A percentile compares a stretch with the other conserved stretches of the same genome.
Conservation (phyloP, 176 grass and related monocot species). For the Chrysopogon serrulatus region DNA sequence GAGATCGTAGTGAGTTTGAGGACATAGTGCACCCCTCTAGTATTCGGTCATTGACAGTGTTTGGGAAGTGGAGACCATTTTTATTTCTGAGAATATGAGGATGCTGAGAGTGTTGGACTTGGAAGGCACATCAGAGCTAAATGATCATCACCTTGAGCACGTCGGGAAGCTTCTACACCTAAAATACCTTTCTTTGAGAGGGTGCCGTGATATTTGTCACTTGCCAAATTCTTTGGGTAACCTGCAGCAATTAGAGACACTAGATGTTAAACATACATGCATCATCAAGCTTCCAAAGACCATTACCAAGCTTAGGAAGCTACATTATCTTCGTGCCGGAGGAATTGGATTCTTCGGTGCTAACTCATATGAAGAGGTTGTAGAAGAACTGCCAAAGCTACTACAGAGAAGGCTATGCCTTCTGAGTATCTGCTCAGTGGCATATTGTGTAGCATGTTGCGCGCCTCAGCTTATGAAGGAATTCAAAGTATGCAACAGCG, state of each 20-base stretch:
- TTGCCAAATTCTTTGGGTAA: neutral
- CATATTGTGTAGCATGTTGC: too few species aligned
- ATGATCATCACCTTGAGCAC: neutral
- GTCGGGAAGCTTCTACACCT: neutral
- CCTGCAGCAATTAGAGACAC: neutral
- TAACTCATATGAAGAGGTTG: neutral
- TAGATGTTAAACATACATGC: neutral
- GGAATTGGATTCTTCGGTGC: too few species aligned
- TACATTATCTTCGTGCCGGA: neutral
- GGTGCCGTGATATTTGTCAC: neutral
- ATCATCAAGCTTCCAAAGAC: neutral
- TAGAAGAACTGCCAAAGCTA: neutral
- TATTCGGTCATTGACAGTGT: neutral
- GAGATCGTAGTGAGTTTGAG: neutral
- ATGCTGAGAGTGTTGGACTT: slow-evolving; percentile 20
- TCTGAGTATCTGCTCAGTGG: too few species aligned
- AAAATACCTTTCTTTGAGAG: slow-evolving; percentile 1
- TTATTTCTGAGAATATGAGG: neutral
- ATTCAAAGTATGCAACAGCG: too few species aligned
- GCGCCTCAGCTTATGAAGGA: neutral
- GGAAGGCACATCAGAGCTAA: neutral
- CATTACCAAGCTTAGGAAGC: neutral
- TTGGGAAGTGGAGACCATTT: neutral
- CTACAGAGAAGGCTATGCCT: neutral
- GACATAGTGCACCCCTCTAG: neutral